Evolutionary conservation across 1,284 basidiomycete species (phyloP).

Genomic region (Heterobasidion irregulare): DNA sequence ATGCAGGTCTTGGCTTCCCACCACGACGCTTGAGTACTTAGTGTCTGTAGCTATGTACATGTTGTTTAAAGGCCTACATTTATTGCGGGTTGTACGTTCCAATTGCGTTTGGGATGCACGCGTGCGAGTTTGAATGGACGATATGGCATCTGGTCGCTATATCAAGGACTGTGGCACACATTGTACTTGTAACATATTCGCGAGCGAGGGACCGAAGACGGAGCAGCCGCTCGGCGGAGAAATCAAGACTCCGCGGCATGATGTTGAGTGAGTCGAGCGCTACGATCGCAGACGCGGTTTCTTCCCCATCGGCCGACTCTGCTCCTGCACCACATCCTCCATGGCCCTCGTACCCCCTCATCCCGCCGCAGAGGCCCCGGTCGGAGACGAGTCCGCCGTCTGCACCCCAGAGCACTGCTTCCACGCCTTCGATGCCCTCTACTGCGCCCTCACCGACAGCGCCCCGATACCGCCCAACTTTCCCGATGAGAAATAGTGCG

Average conservation of each 20-base stretch:
- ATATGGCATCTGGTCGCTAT: no score
- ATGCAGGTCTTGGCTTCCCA: neutral
- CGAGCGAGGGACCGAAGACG: no score
- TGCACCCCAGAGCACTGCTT: constrained; percentile 71
- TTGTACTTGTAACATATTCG: no score
- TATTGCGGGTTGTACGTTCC: no score
- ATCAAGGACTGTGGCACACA: no score
- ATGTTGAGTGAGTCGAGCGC: no score
- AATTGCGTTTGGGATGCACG: no score
- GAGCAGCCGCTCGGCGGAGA: no score
- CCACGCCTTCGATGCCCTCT: constrained; percentile 73
- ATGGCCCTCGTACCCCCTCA: constrained; percentile 27
- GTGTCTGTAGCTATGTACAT: no score
- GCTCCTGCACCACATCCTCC: neutral
- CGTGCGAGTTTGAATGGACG: no score
- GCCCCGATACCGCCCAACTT: constrained; percentile 51
- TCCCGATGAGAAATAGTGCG: constrained; percentile 66
- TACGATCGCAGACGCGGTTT: neutral
- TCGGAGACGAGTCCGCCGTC: constrained; percentile 29
- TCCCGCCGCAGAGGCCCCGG: constrained; percentile 22
- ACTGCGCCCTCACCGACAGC: constrained; percentile 55
- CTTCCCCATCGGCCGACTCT: neutral
- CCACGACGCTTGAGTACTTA: neutral
- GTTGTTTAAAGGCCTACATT: no score
- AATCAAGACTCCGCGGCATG: no score